These are phyloP conservation scores for Phytophthora tentaculata DNA, from an alignment of 352 stramenopile genomes.

Conservation along the genomic window DNA sequence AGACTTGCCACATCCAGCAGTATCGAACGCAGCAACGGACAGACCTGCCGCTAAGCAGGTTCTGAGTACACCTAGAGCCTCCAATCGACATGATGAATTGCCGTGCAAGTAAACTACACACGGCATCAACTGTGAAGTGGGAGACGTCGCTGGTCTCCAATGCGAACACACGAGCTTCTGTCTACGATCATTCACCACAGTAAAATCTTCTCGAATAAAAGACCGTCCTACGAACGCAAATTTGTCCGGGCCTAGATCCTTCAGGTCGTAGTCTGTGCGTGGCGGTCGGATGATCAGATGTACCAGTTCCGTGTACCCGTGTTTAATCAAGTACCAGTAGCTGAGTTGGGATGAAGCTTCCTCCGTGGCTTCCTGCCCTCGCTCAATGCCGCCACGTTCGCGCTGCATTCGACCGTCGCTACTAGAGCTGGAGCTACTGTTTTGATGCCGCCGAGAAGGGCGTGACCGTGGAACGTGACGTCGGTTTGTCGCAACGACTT, in stretches of 20 bases:
- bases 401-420: slow-evolving; percentile 31
- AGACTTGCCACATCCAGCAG: slow-evolving; percentile 94
- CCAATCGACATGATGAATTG: slow-evolving; percentile 96
- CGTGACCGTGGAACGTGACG: slow-evolving; percentile 17
- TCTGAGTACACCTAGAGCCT: slow-evolving; percentile 92
- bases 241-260: slow-evolving; percentile 89
- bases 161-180: slow-evolving; percentile 95
- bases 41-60: slow-evolving; percentile 93
- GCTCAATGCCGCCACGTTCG: slow-evolving; percentile 76
- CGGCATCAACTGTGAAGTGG: slow-evolving; percentile 53
- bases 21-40: slow-evolving; percentile 98
- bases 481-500: slow-evolving; percentile 16
- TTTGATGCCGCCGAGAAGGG: slow-evolving; percentile 21
- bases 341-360: slow-evolving; percentile 80
- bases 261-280: slow-evolving; percentile 90
- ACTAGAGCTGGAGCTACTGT: slow-evolving; percentile 24
- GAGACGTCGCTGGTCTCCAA: slow-evolving; percentile 84
- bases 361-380: slow-evolving; percentile 71
- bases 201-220: slow-evolving; percentile 94
- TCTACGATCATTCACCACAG: slow-evolving; percentile 71
- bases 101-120: slow-evolving; percentile 99
- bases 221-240: slow-evolving; percentile 91
- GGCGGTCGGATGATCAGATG: slow-evolving; percentile 98
- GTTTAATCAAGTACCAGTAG: slow-evolving; percentile 88
- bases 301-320: slow-evolving; percentile 96